These are phyloP conservation scores for Neurospora sp. DNA, from an alignment of 495 filamentous ascomycete species.

Conservation along the genomic window DNA sequence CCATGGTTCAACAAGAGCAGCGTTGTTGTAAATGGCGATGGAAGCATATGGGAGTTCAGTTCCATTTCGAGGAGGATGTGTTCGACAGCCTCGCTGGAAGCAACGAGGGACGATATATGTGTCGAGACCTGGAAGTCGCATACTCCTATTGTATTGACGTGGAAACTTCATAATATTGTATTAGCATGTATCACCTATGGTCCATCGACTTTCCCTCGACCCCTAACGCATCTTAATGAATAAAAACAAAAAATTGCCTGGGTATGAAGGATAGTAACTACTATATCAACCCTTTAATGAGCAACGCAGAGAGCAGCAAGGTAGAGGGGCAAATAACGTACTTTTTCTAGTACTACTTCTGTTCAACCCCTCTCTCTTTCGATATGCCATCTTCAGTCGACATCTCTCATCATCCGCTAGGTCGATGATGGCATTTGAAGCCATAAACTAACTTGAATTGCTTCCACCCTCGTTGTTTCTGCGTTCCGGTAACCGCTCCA, in stretches of 20 bases:
- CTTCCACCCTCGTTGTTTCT: neutral
- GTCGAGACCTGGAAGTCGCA: no score
- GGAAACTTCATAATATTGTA: neutral
- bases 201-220: neutral
- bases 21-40: neutral
- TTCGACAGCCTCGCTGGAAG: neutral
- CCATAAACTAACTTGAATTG: neutral
- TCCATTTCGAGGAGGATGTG: neutral
- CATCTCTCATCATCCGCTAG: neutral
- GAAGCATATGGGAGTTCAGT: neutral
- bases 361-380: neutral
- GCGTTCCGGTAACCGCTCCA: neutral
- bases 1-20: neutral
- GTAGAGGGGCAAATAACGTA: neutral
- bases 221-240: neutral
- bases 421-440: neutral
- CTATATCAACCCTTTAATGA: neutral
- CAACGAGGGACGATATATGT: neutral
- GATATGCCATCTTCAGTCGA: neutral
- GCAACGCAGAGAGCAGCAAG: neutral
- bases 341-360: neutral
- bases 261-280: neutral
- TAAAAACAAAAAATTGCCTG: neutral
- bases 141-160: no score
- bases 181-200: neutral